Evolutionary conservation across 495 filamentous ascomycete species (phyloP).

Genomic region (Aspergillus cavernicola): DNA sequence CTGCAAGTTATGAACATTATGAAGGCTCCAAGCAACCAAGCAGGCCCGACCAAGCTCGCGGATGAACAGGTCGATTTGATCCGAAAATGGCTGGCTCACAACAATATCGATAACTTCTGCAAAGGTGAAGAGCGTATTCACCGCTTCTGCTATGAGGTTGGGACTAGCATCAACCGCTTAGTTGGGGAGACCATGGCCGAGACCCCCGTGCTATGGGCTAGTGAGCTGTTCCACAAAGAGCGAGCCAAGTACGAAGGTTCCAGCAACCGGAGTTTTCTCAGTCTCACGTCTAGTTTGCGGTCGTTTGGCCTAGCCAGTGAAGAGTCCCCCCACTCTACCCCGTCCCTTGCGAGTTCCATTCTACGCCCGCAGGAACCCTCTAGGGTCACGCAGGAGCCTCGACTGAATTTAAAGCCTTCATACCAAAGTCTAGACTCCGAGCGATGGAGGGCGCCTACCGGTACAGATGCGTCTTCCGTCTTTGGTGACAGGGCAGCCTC

Average conservation of each 20-base stretch:
- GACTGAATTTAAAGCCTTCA: constrained; percentile 45
- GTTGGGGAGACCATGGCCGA: constrained; percentile 84
- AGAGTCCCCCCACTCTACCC: constrained; percentile 33
- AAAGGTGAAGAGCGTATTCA: constrained; percentile 94
- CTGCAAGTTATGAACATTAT: constrained; percentile 84
- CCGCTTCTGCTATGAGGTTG: constrained; percentile 86
- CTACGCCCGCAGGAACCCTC: constrained; percentile 43
- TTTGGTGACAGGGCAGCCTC: constrained; percentile 50
- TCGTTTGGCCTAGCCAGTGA: constrained; percentile 55
- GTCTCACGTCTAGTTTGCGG: constrained; percentile 40
- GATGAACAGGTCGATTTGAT: constrained; percentile 92
- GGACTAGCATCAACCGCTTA: constrained; percentile 79
- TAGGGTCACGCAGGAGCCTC: constrained; percentile 32
- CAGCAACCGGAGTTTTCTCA: constrained; percentile 41
- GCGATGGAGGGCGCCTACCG: constrained; percentile 53
- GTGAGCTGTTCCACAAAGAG: constrained; percentile 80
- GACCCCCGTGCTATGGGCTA: constrained; percentile 88
- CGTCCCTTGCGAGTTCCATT: constrained; percentile 22
- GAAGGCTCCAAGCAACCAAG: constrained; percentile 76
- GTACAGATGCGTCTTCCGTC: constrained; percentile 50
- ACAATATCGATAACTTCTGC: constrained; percentile 88
- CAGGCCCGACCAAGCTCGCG: constrained; percentile 89
- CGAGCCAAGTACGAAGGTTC: constrained; percentile 70
- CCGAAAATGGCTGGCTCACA: constrained; percentile 75
- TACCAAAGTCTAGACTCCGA: constrained; percentile 65